Base-by-base conservation (phyloP, 345 rosid genomes). In the Salix koriyanagi region DNA sequence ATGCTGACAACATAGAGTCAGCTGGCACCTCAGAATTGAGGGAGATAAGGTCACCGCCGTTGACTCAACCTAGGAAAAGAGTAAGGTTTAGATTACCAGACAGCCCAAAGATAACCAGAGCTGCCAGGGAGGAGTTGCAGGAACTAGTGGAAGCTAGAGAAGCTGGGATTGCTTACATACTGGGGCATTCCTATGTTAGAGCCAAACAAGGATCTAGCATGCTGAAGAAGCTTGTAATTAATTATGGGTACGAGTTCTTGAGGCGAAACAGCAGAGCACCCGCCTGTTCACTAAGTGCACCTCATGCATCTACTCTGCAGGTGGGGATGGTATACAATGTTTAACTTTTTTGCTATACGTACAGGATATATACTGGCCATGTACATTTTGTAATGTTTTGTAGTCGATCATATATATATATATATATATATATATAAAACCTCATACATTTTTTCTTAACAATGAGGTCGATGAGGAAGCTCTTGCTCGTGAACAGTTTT, bases 321-420 rank as follows among this genome's bases (percentile, higher is more conserved):
- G 99, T 95, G 14, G 99, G 99, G 70, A 91, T 95, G 99, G 65
- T 90, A 3, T 95, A 91, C 85, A 77, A 83, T 81, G 95, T 95
- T 72, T 95, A 66, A 77, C 7, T 15, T 30, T 69, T 67, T 80
- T 68, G 65, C 39, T 39, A n/a, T 42, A 10, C 67, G 72, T 67
- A 80, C 76, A 75, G 56, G 71, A 58, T 19, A 41, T 58, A 67
- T 11, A 18, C 56, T 30, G 19, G 28, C 44, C 19, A 34, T 69
- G 79, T 75, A 69, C 52, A 75, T 82, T 65, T 25, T 78, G 66
- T 74, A 71, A 80, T 71, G 74, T 69, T 83, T 74, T 60, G 74
- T 60, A 34, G 36, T 34, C 36, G 36, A 32, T 32, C 34, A 32
- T 32, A 32, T 32, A 32, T 32, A 32, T 32, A 32, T 32, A 30